Conservation (phyloP, 768 basidiomycete genomes). For the Suillus paluster region DNA sequence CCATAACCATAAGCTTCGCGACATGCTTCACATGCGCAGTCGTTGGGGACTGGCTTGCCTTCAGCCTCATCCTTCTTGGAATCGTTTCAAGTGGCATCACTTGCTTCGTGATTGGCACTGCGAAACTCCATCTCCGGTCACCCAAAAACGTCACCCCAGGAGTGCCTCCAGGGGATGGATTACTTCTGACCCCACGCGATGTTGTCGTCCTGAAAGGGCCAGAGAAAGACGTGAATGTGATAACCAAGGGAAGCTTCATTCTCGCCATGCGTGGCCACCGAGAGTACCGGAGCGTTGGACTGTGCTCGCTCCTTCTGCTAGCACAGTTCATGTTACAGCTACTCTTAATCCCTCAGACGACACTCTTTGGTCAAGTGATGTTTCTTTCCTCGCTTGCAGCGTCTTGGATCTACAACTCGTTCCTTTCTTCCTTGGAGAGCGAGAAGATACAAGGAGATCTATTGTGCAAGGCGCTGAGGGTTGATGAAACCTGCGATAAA, state of each 20-base stretch:
- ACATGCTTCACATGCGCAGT: slow-evolving; percentile 30
- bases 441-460: slow-evolving; percentile 30
- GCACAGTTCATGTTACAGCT: slow-evolving; percentile 39
- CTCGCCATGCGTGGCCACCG: slow-evolving; percentile 20
- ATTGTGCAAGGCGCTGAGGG: slow-evolving; percentile 19
- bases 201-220: slow-evolving; percentile 36
- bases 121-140: slow-evolving; percentile 21
- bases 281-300: slow-evolving; percentile 26
- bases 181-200: slow-evolving; percentile 27
- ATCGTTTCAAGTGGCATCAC: slow-evolving; percentile 37
- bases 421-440: slow-evolving; percentile 42
- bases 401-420: slow-evolving; percentile 42
- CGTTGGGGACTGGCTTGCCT: slow-evolving; percentile 34
- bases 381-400: slow-evolving; percentile 35
- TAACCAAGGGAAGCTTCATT: slow-evolving; percentile 36
- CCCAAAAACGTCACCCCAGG: slow-evolving; percentile 25
- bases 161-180: slow-evolving; percentile 36
- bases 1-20: slow-evolving; percentile 27
- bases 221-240: slow-evolving; percentile 34
- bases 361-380: slow-evolving; percentile 40
- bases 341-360: slow-evolving; percentile 38
- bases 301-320: slow-evolving; percentile 35
- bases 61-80: slow-evolving; percentile 37
- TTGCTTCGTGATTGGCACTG: slow-evolving; percentile 35
- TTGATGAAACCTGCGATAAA: slow-evolving; percentile 13